Percentiles rank a stretch among this genome's conserved stretches.
phyloP scores from a whole-genome alignment of 1,284 basidiomycete species.

The Tetrapyrgos nigripes region DNA sequence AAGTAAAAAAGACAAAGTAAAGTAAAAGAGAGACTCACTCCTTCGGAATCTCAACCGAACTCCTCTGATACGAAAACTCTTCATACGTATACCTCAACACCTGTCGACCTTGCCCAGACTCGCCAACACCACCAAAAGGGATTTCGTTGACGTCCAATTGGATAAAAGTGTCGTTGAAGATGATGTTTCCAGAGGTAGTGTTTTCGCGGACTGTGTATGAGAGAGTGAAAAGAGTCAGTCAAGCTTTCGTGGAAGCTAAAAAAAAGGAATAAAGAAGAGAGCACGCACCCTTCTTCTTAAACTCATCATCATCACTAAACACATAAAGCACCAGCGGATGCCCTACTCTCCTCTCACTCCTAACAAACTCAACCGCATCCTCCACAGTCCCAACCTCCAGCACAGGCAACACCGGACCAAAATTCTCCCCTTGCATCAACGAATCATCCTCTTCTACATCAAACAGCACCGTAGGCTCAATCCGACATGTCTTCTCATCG shows the following conservation, averaged over 20 bases:
- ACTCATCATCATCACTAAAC: conserved; percentile 48
- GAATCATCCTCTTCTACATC: conserved; percentile 54
- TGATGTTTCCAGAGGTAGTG: conserved; percentile 56
- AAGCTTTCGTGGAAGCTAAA: neutral
- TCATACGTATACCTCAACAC: conserved; percentile 53
- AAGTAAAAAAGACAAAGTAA: neutral
- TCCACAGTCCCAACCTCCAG: conserved; percentile 61
- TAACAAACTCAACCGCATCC: conserved; percentile 59
- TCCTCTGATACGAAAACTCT: conserved; percentile 51
- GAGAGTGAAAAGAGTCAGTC: neutral
- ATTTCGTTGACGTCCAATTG: conserved; percentile 50
- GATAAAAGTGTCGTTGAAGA: conserved; percentile 60
- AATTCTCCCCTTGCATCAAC: conserved; percentile 70
- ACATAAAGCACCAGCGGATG: conserved; percentile 57
- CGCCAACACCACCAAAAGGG: conserved; percentile 56
- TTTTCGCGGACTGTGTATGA: conserved; percentile 45
- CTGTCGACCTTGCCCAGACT: conserved; percentile 54
- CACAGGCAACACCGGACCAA: conserved; percentile 74
- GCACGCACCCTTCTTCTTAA: conserved; percentile 46
- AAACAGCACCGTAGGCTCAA: conserved; percentile 55
- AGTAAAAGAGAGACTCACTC: conserved; percentile 27
- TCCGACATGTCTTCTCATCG: conserved; percentile 35
- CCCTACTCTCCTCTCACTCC: conserved; percentile 45
- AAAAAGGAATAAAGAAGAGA: conserved; percentile 18
- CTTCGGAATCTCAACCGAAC: conserved; percentile 46